Percentiles rank a stretch among this genome's conserved stretches.
Evolutionary conservation across 75 land plant genomes (phyloP).

Genomic region (Ceratopteris richardii): DNA sequence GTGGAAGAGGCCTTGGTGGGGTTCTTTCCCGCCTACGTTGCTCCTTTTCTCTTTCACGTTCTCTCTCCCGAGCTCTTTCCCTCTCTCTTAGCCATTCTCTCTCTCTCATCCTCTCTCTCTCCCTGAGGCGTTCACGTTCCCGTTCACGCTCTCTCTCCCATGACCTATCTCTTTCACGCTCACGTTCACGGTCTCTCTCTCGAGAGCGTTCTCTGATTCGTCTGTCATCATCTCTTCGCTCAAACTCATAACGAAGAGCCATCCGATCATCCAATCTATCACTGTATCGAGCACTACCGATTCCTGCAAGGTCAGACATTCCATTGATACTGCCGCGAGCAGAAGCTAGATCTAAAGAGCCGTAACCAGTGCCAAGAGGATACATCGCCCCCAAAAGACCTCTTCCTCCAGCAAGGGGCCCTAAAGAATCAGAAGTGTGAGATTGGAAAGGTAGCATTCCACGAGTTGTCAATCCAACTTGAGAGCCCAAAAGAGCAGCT

Average conservation of each 20-base stretch:
- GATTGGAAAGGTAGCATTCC: conserved; percentile 33
- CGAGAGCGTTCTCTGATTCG: conserved; percentile 22
- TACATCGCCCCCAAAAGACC: conserved; percentile 58
- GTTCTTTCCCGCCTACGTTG: conserved; percentile 11
- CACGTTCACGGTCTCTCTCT: conserved; percentile 45
- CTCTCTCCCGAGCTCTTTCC: conserved; percentile 19
- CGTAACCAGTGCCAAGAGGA: conserved; percentile 94
- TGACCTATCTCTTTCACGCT: conserved; percentile 27
- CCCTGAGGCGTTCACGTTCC: conserved; percentile 51
- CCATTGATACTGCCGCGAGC: conserved; percentile 35
- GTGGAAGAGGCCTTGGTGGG: conserved; percentile 50
- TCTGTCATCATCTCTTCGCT: conserved; percentile 64
- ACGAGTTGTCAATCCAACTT: conserved; percentile 23
- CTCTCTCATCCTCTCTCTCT: conserved; percentile 54
- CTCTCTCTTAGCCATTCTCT: conserved; percentile 38
- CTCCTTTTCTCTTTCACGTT: conserved; percentile 19
- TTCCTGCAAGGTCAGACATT: conserved; percentile 44
- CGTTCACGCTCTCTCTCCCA: conserved; percentile 29
- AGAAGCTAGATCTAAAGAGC: conserved; percentile 49
- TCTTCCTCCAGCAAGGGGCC: conserved; percentile 45
- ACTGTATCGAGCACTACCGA: conserved; percentile 41
- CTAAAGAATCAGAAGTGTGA: conserved; percentile 57
- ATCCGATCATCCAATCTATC: conserved; percentile 59
- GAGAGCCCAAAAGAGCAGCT: conserved; percentile 30
- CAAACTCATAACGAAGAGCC: conserved; percentile 41